Percentiles rank a stretch among this genome's conserved stretches.
These are phyloP conservation scores for Dactylellina haptotyla DNA, from an alignment of 2,329 filamentous ascomycete genomes.

Conservation along the genomic window DNA sequence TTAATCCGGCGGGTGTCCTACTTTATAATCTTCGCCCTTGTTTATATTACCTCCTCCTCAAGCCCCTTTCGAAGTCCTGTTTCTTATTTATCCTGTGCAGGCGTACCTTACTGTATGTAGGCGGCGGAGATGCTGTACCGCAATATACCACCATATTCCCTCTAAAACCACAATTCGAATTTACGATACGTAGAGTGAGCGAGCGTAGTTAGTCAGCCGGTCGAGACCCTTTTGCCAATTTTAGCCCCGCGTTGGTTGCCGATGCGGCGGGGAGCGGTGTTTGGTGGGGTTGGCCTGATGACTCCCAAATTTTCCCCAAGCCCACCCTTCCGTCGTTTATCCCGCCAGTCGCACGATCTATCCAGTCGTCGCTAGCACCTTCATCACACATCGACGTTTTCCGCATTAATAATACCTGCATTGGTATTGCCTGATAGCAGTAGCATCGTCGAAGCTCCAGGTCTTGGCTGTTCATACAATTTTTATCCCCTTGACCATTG, in stretches of 20 bases:
- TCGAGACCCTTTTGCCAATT: too few relatives aligned
- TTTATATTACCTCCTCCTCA: slow-evolving; percentile 32
- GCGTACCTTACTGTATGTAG: slow-evolving; percentile 19
- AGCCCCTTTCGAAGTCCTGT: slow-evolving; percentile 2
- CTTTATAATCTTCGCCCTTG: slow-evolving; percentile 34
- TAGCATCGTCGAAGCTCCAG: background rate
- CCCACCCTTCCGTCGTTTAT: background rate
- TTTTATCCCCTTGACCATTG: too few relatives aligned
- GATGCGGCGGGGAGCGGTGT: slow-evolving; percentile 27
- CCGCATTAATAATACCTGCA: background rate
- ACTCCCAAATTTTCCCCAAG: slow-evolving; percentile 29
- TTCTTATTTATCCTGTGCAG: slow-evolving; percentile 8
- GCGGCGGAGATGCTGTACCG: background rate
- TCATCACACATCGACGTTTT: background rate
- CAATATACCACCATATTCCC: slow-evolving; percentile 9
- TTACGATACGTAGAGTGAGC: too few relatives aligned
- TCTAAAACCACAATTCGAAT: background rate
- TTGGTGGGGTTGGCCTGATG: slow-evolving; percentile 39
- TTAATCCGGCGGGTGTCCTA: slow-evolving; percentile 53
- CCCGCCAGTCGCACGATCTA: slow-evolving; percentile 9
- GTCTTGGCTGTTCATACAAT: too few relatives aligned
- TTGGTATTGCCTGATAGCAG: slow-evolving; percentile 2
- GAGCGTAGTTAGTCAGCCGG: too few relatives aligned
- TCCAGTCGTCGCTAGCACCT: slow-evolving; percentile 6
- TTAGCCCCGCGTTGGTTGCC: slow-evolving; percentile 35